These are phyloP conservation scores for Alternaria panax DNA, from an alignment of 2,329 filamentous ascomycete genomes.

Conservation along the genomic window DNA sequence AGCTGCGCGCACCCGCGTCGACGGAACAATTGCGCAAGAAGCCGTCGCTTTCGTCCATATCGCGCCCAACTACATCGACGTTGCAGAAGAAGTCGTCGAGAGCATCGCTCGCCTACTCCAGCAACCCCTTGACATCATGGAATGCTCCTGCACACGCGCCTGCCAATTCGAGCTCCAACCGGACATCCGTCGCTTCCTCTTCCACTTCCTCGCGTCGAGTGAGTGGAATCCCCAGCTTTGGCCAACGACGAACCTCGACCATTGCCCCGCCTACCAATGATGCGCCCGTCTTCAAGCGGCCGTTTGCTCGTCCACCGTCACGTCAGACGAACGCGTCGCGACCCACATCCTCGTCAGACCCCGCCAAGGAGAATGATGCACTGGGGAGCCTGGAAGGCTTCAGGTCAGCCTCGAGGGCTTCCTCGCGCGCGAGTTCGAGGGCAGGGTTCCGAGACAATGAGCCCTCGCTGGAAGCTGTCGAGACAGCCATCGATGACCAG, in stretches of 20 bases:
- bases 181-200: constrained; percentile 32
- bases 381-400: constrained; percentile 55
- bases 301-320: constrained; percentile 46
- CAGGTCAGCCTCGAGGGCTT: constrained; percentile 51
- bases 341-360: constrained; percentile 15
- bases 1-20: constrained; percentile 54
- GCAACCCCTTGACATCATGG: constrained; percentile 20
- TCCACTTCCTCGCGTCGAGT: constrained; percentile 20
- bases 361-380: constrained; percentile 46
- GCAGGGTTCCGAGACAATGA: constrained; percentile 47
- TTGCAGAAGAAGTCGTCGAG: constrained; percentile 46
- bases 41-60: constrained; percentile 38
- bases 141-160: constrained; percentile 16
- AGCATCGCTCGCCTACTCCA: constrained; percentile 37
- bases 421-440: constrained; percentile 49
- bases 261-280: constrained; percentile 23
- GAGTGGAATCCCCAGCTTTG: constrained; percentile 30
- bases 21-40: constrained; percentile 53
- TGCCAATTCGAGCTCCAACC: constrained; percentile 25
- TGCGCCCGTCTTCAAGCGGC: constrained; percentile 47
- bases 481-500: constrained; percentile 11
- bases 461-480: constrained; percentile 25
- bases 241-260: constrained; percentile 22
- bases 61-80: constrained; percentile 20
- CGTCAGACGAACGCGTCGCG: constrained; percentile 38